phyloP scores from a whole-genome alignment of 208 protist genomes.

The Blastocrithidia nonstop region DNA sequence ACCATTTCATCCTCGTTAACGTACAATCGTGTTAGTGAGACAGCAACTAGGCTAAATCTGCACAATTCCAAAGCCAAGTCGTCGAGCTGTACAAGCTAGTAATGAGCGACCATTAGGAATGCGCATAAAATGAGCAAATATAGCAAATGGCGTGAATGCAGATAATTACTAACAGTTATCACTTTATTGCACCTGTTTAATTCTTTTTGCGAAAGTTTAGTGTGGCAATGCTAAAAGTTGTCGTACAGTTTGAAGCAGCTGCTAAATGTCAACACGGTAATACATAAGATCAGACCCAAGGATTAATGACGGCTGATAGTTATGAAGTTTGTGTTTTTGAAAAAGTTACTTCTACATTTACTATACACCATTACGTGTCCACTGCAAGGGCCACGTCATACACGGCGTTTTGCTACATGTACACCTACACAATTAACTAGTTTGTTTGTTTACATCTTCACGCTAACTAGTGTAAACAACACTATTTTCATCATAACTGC shows the following conservation, averaged over 20 bases:
- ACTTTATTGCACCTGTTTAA: background rate
- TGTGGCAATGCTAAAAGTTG: constrained; percentile 4
- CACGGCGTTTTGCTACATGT: too few species aligned
- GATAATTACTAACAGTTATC: background rate
- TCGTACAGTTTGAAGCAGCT: constrained; percentile 19
- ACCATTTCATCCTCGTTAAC: constrained; percentile 15
- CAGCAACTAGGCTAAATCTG: constrained; percentile 16
- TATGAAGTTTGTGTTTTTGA: background rate
- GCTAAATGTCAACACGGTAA: constrained; percentile 38
- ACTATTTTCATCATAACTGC: too few species aligned
- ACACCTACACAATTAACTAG: too few species aligned
- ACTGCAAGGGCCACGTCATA: too few species aligned
- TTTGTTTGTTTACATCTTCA: too few species aligned
- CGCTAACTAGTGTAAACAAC: too few species aligned
- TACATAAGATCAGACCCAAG: constrained; percentile 60
- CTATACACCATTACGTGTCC: too few species aligned
- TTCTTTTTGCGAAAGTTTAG: too few species aligned
- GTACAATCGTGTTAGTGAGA: constrained; percentile 8
- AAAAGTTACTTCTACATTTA: too few species aligned
- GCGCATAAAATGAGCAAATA: constrained; percentile 45
- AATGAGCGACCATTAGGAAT: constrained; percentile 17
- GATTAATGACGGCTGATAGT: constrained; percentile 7
- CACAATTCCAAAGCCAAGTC: constrained; percentile 11
- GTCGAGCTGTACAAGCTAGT: background rate
- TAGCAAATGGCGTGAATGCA: constrained; percentile 5